These are phyloP conservation scores for Ceriops zippeliana DNA, from an alignment of 345 rosid genomes.

Conservation along the genomic window DNA sequence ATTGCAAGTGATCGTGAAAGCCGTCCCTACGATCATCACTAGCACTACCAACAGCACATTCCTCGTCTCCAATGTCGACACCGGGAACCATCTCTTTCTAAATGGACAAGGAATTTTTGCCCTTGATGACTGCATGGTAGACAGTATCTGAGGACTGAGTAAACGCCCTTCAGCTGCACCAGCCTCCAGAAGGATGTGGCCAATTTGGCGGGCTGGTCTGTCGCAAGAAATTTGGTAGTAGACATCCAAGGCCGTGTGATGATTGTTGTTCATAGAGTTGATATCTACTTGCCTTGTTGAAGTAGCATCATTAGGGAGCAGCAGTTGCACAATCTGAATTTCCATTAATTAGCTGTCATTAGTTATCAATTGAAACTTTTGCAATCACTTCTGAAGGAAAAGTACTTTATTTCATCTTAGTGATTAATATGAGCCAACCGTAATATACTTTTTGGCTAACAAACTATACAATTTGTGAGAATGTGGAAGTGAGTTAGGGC, in stretches of 20 bases:
- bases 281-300: background rate
- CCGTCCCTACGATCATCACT: constrained; percentile 5
- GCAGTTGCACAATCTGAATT: constrained; percentile 1
- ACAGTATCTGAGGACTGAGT: background rate
- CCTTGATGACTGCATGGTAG: no score
- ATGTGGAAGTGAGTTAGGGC: background rate
- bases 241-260: constrained; percentile 5
- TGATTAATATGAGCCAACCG: no score
- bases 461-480: background rate
- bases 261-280: background rate
- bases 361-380: no score
- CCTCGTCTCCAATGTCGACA: constrained; percentile 2
- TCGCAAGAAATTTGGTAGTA: background rate
- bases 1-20: background rate
- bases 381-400: no score
- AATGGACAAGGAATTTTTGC: no score
- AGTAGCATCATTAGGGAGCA: background rate
- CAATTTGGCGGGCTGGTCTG: background rate
- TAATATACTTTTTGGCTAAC: no score
- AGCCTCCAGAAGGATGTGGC: constrained; percentile 8
- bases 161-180: background rate
- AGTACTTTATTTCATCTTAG: no score
- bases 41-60: constrained; percentile 5
- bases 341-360: no score
- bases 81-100: background rate